A percentile compares a stretch with the other conserved stretches of the same genome.
Conservation (phyloP, 768 basidiomycete genomes). For the Coprinopsis cinerea region DNA sequence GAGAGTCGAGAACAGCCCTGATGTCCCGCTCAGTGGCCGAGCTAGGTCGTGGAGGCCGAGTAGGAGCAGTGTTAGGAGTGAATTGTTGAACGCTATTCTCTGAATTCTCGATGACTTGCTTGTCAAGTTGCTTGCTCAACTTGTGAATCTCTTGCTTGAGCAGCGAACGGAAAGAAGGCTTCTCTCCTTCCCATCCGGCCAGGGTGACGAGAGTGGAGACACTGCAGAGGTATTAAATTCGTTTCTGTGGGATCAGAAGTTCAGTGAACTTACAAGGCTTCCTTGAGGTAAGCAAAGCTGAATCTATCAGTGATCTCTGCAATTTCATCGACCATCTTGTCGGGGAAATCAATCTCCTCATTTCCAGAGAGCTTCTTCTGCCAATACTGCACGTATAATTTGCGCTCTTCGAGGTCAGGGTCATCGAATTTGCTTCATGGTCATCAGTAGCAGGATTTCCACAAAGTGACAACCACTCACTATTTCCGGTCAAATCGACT, state of each 20-base stretch:
- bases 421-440: slow-evolving; percentile 63
- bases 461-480: slow-evolving; percentile 49
- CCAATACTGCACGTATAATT: slow-evolving; percentile 73
- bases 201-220: slow-evolving; percentile 69
- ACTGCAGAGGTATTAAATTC: slow-evolving; percentile 28
- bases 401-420: slow-evolving; percentile 58
- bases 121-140: slow-evolving; percentile 63
- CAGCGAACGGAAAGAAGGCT: slow-evolving; percentile 42
- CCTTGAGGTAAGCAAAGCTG: slow-evolving; percentile 86
- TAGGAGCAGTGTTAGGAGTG: slow-evolving; percentile 21
- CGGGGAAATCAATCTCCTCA: slow-evolving; percentile 59
- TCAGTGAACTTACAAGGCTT: slow-evolving; percentile 66
- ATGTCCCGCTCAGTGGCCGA: slow-evolving; percentile 13
- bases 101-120: slow-evolving; percentile 34
- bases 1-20: slow-evolving; percentile 14
- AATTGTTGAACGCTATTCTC: slow-evolving; percentile 38
- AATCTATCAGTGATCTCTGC: slow-evolving; percentile 59
- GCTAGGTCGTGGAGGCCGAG: slow-evolving; percentile 7
- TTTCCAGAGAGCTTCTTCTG: slow-evolving; percentile 67
- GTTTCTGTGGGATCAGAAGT: neutral
- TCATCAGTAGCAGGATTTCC: too few species aligned
- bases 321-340: slow-evolving; percentile 52
- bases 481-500: slow-evolving; percentile 86
- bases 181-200: slow-evolving; percentile 44
- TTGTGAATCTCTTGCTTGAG: slow-evolving; percentile 54